These are phyloP conservation scores for Buddleja alternifolia DNA, from an alignment of 257 asterid genomes.

Conservation along the genomic window DNA sequence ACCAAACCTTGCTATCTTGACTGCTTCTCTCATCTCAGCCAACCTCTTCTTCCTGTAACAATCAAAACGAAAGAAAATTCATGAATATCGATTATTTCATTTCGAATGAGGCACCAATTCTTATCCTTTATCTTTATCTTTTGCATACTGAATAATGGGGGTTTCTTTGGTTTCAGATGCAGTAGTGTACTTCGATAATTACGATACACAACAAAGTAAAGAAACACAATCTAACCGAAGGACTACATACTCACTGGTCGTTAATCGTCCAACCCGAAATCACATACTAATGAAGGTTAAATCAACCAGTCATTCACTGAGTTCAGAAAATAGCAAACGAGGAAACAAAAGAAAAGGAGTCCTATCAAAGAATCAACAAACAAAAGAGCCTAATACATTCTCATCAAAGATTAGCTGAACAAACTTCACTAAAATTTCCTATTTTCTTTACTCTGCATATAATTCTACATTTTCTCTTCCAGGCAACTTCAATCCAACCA, in stretches of 20 bases:
- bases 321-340: background rate
- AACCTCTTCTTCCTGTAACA: constrained; percentile 79
- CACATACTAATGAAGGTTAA: background rate
- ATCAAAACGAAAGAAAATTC: constrained; percentile 12
- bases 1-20: constrained; percentile 81
- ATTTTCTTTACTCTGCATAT: background rate
- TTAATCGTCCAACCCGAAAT: background rate
- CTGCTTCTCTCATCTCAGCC: constrained; percentile 83
- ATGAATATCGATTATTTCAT: background rate
- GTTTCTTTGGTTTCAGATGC: background rate
- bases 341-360: background rate
- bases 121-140: background rate
- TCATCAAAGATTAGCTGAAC: background rate
- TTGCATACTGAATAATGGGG: constrained; percentile 5
- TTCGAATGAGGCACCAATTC: background rate
- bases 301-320: background rate
- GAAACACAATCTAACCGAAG: constrained; percentile 1
- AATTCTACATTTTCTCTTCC: background rate
- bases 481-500: background rate
- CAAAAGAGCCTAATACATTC: background rate
- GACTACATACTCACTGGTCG: background rate
- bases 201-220: background rate
- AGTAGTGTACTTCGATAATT: background rate
- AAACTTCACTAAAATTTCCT: background rate
- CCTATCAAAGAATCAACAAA: background rate